Conservation (phyloP, 176 grass and related monocot species). For the Avena eriantha region DNA sequence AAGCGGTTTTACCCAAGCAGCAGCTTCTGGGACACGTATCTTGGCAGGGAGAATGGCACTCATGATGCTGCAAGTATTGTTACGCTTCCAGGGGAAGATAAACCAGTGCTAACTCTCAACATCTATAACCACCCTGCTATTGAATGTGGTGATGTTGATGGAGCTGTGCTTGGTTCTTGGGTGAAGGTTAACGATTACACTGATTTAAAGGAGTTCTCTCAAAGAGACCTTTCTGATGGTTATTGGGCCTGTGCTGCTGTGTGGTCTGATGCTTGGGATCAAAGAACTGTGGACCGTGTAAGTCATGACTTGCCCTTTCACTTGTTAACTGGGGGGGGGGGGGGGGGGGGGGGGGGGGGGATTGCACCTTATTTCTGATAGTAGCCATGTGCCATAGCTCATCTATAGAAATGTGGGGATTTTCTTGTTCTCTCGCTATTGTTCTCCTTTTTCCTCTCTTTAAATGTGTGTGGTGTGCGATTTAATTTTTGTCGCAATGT, state of each 20-base stretch:
- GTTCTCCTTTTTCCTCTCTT: not conserved
- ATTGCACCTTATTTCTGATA: slow-evolving; percentile 36
- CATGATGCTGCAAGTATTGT: slow-evolving; percentile 49
- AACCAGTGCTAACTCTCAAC: slow-evolving; percentile 57
- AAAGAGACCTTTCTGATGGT: slow-evolving; percentile 52
- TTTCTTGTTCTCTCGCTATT: slow-evolving; percentile 14
- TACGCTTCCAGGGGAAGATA: slow-evolving; percentile 65
- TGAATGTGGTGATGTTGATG: slow-evolving; percentile 92
- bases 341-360: not conserved
- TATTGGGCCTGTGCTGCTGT: slow-evolving; percentile 91
- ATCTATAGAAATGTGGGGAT: slow-evolving; percentile 19
- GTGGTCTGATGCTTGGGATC: slow-evolving; percentile 95
- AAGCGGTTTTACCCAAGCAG: slow-evolving; percentile 91
- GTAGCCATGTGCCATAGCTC: slow-evolving; percentile 27
- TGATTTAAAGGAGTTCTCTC: slow-evolving; percentile 52
- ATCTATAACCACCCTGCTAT: slow-evolving; percentile 44
- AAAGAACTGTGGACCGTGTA: slow-evolving; percentile 87
- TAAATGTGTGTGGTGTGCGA: not conserved
- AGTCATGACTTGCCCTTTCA: slow-evolving; percentile 54
- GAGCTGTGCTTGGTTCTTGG: slow-evolving; percentile 84
- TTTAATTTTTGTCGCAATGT: slow-evolving; percentile 10
- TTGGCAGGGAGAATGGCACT: slow-evolving; percentile 63
- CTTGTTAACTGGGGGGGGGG: slow-evolving; percentile 27
- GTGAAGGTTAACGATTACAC: slow-evolving; percentile 57
- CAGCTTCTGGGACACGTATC: slow-evolving; percentile 79